Percentiles rank a stretch among this genome's conserved stretches.
Evolutionary conservation across 1,284 basidiomycete genomes (phyloP).

Genomic region (Leccinum solheimii): DNA sequence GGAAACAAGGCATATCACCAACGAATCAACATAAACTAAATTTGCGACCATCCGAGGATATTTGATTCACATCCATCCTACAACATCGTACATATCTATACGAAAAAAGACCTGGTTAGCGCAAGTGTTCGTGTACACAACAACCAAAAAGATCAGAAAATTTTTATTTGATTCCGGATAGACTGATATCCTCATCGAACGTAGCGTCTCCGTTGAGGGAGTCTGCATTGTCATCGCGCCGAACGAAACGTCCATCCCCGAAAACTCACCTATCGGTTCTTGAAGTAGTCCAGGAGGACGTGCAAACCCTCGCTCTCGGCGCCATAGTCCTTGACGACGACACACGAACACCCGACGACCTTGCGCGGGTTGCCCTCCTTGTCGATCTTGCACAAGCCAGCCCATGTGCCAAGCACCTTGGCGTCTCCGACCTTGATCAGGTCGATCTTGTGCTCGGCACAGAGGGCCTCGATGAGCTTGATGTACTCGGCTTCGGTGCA

Average conservation of each 20-base stretch:
- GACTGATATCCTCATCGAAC: conserved; percentile 57
- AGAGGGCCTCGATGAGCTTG: conserved; percentile 99
- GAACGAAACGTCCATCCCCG: conserved; percentile 6
- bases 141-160: conserved; percentile 53
- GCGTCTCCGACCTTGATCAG: conserved; percentile 98
- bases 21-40: too few relatives aligned
- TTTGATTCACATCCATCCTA: background rate
- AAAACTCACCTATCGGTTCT: conserved; percentile 62
- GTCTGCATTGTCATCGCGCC: conserved; percentile 77
- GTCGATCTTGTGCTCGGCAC: conserved; percentile 99
- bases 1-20: too few relatives aligned
- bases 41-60: background rate
- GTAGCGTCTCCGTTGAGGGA: conserved; percentile 77
- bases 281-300: conserved; percentile 97
- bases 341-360: conserved; percentile 94
- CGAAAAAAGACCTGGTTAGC: conserved; percentile 17
- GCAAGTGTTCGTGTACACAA: background rate
- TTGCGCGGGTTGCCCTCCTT: conserved; percentile 98
- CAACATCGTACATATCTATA: background rate
- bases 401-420: conserved; percentile 98
- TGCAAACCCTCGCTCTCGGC: conserved; percentile 94
- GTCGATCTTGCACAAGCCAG: conserved; percentile 99
- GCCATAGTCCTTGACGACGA: conserved; percentile 98
- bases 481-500: conserved; percentile 99
- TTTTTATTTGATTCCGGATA: conserved; percentile 31